Evolutionary conservation across 2,329 filamentous ascomycete species (phyloP).

Genomic region (Stagonosporopsis vannaccii): DNA sequence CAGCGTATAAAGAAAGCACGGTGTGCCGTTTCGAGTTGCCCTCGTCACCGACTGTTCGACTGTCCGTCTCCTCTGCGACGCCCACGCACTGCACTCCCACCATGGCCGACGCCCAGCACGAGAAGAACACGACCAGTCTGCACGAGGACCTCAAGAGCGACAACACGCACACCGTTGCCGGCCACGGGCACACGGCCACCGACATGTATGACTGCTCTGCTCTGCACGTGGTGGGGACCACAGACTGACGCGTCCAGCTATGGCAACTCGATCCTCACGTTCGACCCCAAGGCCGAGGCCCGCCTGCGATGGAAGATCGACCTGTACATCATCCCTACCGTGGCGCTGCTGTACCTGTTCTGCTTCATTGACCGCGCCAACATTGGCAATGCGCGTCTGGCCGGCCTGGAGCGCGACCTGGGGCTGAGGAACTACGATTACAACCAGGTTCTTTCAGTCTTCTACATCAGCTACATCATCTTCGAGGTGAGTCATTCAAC

Average conservation of each 20-base stretch:
- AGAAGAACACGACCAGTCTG: constrained; percentile 31
- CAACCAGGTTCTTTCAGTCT: constrained; percentile 71
- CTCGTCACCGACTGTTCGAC: not conserved
- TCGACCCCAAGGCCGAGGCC: constrained; percentile 65
- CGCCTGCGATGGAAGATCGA: constrained; percentile 71
- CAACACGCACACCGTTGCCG: constrained; percentile 35
- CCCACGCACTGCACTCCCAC: not conserved
- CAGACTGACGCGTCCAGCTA: constrained; percentile 33
- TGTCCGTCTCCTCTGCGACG: not conserved
- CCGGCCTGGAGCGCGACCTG: constrained; percentile 70
- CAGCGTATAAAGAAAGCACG: constrained; percentile 14
- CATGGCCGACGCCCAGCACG: constrained; percentile 11
- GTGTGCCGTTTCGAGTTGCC: constrained; percentile 15
- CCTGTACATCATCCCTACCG: constrained; percentile 69
- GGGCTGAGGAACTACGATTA: constrained; percentile 69
- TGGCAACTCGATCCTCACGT: constrained; percentile 46
- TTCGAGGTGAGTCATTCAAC: constrained; percentile 53
- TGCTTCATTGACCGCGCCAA: constrained; percentile 80
- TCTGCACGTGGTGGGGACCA: not conserved
- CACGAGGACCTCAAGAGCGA: constrained; percentile 39
- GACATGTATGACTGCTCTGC: constrained; percentile 34
- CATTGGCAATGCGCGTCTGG: constrained; percentile 74
- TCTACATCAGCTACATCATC: constrained; percentile 74
- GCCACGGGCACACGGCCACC: constrained; percentile 40
- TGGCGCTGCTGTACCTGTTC: constrained; percentile 72